These are phyloP conservation scores for Pterocarpus santalinus DNA, from an alignment of 306 rosid genomes.

Conservation along the genomic window DNA sequence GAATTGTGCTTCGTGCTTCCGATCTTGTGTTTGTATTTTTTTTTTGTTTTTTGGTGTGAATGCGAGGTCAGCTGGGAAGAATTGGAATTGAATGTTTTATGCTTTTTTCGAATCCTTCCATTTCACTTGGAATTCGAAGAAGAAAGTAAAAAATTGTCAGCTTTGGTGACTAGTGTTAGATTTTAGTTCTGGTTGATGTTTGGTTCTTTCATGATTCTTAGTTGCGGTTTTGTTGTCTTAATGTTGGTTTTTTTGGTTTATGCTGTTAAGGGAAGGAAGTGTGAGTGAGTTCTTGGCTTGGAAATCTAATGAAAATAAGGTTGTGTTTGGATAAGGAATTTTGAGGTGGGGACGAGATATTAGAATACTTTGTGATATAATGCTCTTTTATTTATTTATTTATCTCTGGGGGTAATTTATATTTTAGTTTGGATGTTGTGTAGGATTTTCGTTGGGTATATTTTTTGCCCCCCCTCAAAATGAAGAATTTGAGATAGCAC, in stretches of 20 bases:
- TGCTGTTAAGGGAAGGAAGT: too few relatives aligned
- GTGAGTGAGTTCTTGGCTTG: neutral
- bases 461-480: too few relatives aligned
- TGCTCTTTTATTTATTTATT: neutral
- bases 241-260: too few relatives aligned
- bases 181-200: slow-evolving; percentile 26
- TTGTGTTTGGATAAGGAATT: slow-evolving; percentile 23
- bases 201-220: neutral
- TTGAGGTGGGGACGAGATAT: neutral
- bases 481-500: too few relatives aligned
- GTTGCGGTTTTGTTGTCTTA: slow-evolving; percentile 1
- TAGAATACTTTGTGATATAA: neutral
- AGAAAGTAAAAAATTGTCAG: neutral
- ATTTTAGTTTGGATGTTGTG: neutral
- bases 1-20: slow-evolving; percentile 48
- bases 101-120: neutral
- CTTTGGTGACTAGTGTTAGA: slow-evolving; percentile 21
- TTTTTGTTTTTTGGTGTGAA: neutral
- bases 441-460: neutral
- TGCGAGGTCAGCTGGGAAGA: slow-evolving; percentile 38
- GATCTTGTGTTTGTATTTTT: slow-evolving; percentile 51
- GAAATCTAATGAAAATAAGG: neutral
- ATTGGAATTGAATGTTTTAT: slow-evolving; percentile 17
- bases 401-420: neutral
- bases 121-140: slow-evolving; percentile 3